Base-by-base conservation (phyloP, 148 eudicot genomes). In the Rhododendron ferrugineum region DNA sequence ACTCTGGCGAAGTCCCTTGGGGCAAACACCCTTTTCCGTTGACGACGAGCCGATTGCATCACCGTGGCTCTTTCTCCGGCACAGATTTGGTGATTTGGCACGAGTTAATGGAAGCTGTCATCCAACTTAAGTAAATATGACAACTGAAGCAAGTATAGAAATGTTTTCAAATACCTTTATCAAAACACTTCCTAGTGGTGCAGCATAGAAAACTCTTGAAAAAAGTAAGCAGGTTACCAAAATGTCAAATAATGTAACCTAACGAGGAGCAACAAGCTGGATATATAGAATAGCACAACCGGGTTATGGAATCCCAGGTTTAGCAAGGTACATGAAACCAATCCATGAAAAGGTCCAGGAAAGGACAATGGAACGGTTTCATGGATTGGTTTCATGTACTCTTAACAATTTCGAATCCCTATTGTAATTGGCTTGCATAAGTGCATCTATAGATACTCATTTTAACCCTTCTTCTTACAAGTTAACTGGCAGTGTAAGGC, bases 1-100 rank as follows among this genome's bases (percentile, higher is more conserved):
- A 90, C 98, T 95, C 88, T 90, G 95, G 84, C 98, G 93, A 76
- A 82, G 54, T 84, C 90, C 83, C 78, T 92, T 82, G 5, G 84
- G 86, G 77, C 86, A 46, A 32, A 64, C 50, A n/a, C 52, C 84
- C 91, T 91, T 96, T 37, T 90, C 94, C 78, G 85, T 92, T 2
- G 90, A 74, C 42, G 93, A 78, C 50, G 91, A 81, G 72, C 83
- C 76, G 9, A 81, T 42, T 77, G 93, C 93, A 84, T 95, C 98
- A 23, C 92, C 86, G 78, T 91, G 94, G 89, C 99, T 97, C 94
- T 91, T 97, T 90, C 98, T 90, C 86, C 99, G 94, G 36, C 88
- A 90, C 46, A 97, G 84, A 23, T 95, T 97, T 23, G 99, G 99
- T 11, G 98, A 97, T 85, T 92, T 92, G 72, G 99, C 91, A 58